Percentiles rank a stretch among this genome's conserved stretches.
phyloP scores from a whole-genome alignment of 2,329 filamentous ascomycete genomes.

The Fusarium sp. region DNA sequence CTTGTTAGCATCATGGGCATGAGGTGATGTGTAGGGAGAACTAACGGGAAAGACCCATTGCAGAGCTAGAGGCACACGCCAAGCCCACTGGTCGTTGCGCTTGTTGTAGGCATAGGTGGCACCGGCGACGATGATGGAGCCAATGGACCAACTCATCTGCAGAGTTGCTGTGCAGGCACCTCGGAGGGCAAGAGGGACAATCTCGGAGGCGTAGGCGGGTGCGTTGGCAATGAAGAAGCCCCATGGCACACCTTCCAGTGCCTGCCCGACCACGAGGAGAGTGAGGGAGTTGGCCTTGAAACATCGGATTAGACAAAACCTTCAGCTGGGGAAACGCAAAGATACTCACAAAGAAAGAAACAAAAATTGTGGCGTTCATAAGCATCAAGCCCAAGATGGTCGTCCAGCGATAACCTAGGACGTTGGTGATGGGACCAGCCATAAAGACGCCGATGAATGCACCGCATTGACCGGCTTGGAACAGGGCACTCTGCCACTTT shows the following conservation, averaged over 20 bases:
- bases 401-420: constrained; percentile 49
- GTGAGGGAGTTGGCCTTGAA: constrained; percentile 45
- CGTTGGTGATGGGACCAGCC: constrained; percentile 49
- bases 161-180: constrained; percentile 67
- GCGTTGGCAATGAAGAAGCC: constrained; percentile 72
- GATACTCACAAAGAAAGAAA: constrained; percentile 63
- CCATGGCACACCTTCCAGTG: constrained; percentile 69
- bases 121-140: constrained; percentile 67
- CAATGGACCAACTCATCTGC: constrained; percentile 73
- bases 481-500: constrained; percentile 53
- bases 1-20: background rate
- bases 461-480: constrained; percentile 48
- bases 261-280: constrained; percentile 61
- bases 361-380: constrained; percentile 52
- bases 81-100: constrained; percentile 35
- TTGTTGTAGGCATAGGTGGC: constrained; percentile 64
- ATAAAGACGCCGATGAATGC: constrained; percentile 50
- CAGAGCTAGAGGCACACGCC: constrained; percentile 62
- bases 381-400: constrained; percentile 50
- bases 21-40: background rate
- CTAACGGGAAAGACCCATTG: constrained; percentile 66
- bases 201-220: constrained; percentile 69
- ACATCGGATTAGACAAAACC: background rate
- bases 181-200: constrained; percentile 66
- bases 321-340: accelerated